Percentiles rank a stretch among this genome's conserved stretches.
Conservation (phyloP, 2,329 filamentous ascomycete genomes). For the Corinectria fuckeliana region DNA sequence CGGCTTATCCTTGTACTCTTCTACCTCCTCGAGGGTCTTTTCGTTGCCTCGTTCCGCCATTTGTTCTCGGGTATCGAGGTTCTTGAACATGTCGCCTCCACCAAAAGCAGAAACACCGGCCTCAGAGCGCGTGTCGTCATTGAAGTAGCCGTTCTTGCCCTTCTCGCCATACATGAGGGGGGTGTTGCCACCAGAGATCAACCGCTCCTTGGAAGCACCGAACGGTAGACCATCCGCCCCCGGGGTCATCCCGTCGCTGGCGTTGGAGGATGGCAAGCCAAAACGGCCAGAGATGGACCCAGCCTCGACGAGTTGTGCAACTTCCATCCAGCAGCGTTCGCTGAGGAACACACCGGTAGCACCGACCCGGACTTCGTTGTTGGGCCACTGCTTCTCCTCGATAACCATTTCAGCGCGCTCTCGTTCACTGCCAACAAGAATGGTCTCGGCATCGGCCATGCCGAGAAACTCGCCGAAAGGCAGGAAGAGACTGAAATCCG, state of each 20-base stretch:
- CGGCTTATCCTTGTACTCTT: slow-evolving; percentile 77
- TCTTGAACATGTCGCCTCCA: slow-evolving; percentile 96
- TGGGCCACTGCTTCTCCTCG: slow-evolving; percentile 90
- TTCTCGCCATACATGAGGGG: slow-evolving; percentile 77
- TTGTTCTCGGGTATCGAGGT: slow-evolving; percentile 90
- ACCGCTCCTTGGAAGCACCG: slow-evolving; percentile 67
- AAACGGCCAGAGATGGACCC: slow-evolving; percentile 55
- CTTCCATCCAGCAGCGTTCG: slow-evolving; percentile 92
- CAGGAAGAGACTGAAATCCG: slow-evolving; percentile 94
- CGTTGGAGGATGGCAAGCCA: slow-evolving; percentile 56
- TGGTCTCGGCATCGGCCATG: slow-evolving; percentile 80
- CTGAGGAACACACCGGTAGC: slow-evolving; percentile 95
- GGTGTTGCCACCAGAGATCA: slow-evolving; percentile 58
- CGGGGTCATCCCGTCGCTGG: slow-evolving; percentile 66
- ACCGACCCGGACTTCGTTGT: slow-evolving; percentile 88
- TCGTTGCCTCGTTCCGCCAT: slow-evolving; percentile 96
- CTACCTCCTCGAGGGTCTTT: slow-evolving; percentile 87
- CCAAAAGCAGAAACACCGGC: slow-evolving; percentile 91
- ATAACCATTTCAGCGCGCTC: slow-evolving; percentile 93
- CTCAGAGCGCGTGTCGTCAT: slow-evolving; percentile 88
- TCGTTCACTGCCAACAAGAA: slow-evolving; percentile 87
- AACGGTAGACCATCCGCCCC: slow-evolving; percentile 67
- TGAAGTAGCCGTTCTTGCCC: slow-evolving; percentile 80
- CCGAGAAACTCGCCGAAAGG: slow-evolving; percentile 96
- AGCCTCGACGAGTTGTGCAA: slow-evolving; percentile 76